These are phyloP conservation scores for Fragaria nilgerrensis DNA, from an alignment of 306 rosid genomes.

Conservation along the genomic window DNA sequence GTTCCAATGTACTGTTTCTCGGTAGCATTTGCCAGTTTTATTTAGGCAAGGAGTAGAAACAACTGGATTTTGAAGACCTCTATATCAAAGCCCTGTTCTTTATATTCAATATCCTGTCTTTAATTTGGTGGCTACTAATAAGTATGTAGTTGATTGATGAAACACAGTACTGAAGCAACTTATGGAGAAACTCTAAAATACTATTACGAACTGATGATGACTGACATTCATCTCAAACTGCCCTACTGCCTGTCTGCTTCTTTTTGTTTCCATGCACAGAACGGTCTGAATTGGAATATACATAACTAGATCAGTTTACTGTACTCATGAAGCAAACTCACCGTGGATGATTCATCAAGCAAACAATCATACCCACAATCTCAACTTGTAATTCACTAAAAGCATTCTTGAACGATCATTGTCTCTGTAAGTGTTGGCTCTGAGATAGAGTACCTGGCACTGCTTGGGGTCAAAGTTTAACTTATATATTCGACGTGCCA, in stretches of 20 bases:
- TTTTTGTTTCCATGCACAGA: neutral
- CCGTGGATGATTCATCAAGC: neutral
- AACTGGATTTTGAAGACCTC: neutral
- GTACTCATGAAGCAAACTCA: neutral
- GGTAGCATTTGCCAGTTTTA: slow-evolving; percentile 34
- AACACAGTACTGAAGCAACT: neutral
- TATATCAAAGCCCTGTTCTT: neutral
- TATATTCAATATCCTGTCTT: neutral
- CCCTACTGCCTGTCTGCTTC: neutral
- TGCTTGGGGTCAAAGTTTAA: neutral
- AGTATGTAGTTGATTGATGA: neutral
- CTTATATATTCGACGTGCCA: neutral
- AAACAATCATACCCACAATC: neutral
- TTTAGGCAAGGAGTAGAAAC: slow-evolving; percentile 20
- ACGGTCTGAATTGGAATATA: neutral
- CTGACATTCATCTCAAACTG: neutral
- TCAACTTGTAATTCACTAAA: neutral
- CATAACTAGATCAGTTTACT: neutral
- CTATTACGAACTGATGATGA: neutral
- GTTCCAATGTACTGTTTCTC: too few species aligned
- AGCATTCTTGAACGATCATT: neutral
- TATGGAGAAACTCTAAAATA: neutral
- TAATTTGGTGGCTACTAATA: neutral
- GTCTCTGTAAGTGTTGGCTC: neutral
- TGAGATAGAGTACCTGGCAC: neutral